Evolutionary conservation across 2,329 filamentous ascomycete species (phyloP).

Genomic region (Bipolaris cookei): DNA sequence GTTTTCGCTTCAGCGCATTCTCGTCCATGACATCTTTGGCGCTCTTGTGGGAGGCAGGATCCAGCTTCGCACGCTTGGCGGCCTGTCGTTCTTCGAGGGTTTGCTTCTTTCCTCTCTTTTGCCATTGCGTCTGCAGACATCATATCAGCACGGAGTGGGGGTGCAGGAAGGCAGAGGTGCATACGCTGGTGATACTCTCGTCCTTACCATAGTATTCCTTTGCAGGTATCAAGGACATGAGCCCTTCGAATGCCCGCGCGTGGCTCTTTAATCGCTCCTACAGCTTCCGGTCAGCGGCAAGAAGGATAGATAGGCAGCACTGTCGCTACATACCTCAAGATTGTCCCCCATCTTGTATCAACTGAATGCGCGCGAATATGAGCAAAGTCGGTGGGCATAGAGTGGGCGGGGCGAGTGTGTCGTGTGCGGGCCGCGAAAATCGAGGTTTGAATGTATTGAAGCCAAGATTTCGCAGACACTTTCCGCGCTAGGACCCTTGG

Average conservation of each 20-base stretch:
- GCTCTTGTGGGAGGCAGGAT: slow-evolving; percentile 87
- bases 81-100: slow-evolving; percentile 75
- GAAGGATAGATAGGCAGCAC: slow-evolving; percentile 27
- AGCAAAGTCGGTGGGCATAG: slow-evolving; percentile 8
- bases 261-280: slow-evolving; percentile 62
- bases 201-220: slow-evolving; percentile 91
- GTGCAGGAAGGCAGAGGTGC: slow-evolving; percentile 47
- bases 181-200: slow-evolving; percentile 67
- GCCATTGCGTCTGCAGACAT: slow-evolving; percentile 81
- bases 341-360: slow-evolving; percentile 48
- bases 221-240: slow-evolving; percentile 86
- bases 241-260: slow-evolving; percentile 81
- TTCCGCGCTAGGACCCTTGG: slow-evolving; percentile 26
- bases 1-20: slow-evolving; percentile 75
- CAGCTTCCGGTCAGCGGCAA: slow-evolving; percentile 37
- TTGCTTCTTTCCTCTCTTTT: slow-evolving; percentile 86
- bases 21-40: slow-evolving; percentile 95
- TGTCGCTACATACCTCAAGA: slow-evolving; percentile 48
- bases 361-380: background rate
- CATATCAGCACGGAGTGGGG: slow-evolving; percentile 18
- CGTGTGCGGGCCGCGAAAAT: slow-evolving; percentile 39
- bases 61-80: slow-evolving; percentile 82
- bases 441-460: slow-evolving; percentile 23
- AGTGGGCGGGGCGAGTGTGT: slow-evolving; percentile 27
- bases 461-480: slow-evolving; percentile 32